phyloP scores from a whole-genome alignment of 2,329 filamentous ascomycete genomes.

The Phyllosticta ampelicida region DNA sequence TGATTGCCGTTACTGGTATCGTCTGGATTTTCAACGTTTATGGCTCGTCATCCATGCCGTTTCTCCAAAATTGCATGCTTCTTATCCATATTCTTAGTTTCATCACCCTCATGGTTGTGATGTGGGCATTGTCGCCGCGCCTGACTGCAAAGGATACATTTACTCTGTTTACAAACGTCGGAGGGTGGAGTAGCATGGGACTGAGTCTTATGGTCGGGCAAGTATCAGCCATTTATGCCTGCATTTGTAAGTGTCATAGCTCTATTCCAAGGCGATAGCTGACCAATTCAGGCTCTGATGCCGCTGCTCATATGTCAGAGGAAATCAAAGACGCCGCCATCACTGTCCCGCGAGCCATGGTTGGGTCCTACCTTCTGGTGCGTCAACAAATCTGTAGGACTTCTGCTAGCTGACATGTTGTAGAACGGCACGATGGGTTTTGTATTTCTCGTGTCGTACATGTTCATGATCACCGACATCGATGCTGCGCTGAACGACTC shows the following conservation, averaged over 20 bases:
- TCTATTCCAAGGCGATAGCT: not conserved
- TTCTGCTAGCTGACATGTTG: not conserved
- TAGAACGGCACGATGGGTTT: conserved; percentile 12
- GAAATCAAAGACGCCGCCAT: conserved; percentile 12
- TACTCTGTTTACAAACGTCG: conserved; percentile 26
- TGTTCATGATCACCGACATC: conserved; percentile 13
- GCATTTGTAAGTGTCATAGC: conserved; percentile 7
- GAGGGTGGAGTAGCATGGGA: conserved; percentile 30
- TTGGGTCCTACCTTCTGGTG: conserved; percentile 10
- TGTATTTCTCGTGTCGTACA: conserved; percentile 13
- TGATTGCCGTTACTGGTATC: conserved; percentile 35
- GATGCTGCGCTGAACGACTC: conserved; percentile 1
- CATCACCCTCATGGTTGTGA: conserved; percentile 31
- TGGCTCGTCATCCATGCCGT: conserved; percentile 20
- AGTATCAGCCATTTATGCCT: conserved; percentile 24
- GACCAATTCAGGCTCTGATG: conserved; percentile 3
- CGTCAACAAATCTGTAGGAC: not conserved
- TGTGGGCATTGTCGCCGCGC: conserved; percentile 26
- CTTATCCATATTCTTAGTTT: conserved; percentile 35
- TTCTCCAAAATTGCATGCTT: conserved; percentile 26
- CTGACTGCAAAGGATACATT: conserved; percentile 22
- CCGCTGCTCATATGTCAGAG: conserved; percentile 10
- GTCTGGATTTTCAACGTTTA: conserved; percentile 34
- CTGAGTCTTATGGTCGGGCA: conserved; percentile 32
- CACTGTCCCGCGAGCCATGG: conserved; percentile 12